These are phyloP conservation scores for Suillus clintonianus DNA, from an alignment of 768 basidiomycete genomes.

Conservation along the genomic window DNA sequence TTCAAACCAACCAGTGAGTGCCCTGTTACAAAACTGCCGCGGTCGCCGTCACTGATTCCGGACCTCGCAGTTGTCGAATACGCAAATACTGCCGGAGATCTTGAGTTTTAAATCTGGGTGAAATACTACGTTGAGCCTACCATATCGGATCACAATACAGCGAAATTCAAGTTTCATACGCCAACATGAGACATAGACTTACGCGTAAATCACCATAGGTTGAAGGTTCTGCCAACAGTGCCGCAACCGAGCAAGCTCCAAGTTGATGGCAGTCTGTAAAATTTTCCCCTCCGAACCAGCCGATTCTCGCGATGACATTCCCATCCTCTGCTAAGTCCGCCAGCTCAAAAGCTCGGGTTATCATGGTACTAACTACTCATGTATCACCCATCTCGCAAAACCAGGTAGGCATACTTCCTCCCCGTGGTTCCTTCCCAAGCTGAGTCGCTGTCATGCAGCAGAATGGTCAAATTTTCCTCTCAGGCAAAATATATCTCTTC, in stretches of 20 bases:
- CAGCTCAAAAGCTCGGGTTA: no score
- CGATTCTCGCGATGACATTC: neutral
- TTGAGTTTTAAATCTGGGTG: neutral
- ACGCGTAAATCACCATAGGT: neutral
- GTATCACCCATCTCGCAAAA: neutral
- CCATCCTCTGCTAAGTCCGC: neutral
- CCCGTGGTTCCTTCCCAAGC: neutral
- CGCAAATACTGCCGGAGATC: neutral
- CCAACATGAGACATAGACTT: neutral
- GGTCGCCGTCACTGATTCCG: no score
- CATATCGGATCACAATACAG: neutral
- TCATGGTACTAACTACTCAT: neutral
- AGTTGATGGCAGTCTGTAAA: neutral
- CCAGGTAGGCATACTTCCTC: no score
- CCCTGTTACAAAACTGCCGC: neutral
- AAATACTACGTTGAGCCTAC: neutral
- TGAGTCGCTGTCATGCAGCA: neutral
- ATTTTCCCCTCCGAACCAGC: neutral
- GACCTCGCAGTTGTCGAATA: neutral
- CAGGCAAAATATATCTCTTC: neutral
- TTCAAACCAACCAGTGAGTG: neutral
- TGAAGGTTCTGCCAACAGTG: neutral
- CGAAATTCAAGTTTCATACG: neutral
- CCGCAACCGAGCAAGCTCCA: neutral
- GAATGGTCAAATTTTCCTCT: neutral